These are phyloP conservation scores for Agrocybe praecox DNA, from an alignment of 768 basidiomycete genomes.

Conservation along the genomic window DNA sequence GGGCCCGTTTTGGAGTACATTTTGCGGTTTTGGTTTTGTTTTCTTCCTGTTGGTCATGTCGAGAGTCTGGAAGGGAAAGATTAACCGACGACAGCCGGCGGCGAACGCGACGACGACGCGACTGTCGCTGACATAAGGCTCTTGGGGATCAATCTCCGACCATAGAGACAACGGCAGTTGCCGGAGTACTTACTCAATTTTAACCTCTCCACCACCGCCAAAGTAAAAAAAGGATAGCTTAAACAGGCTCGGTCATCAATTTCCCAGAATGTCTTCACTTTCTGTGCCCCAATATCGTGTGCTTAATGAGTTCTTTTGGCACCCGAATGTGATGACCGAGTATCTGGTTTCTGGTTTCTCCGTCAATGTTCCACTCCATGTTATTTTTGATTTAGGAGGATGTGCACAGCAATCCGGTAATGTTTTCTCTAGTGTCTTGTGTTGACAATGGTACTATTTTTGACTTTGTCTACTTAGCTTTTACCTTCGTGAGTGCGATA, in stretches of 20 bases:
- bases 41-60: slow-evolving; percentile 19
- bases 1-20: slow-evolving; percentile 3
- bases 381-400: too few relatives aligned
- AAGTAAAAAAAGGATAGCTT: not conserved
- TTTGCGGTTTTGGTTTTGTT: slow-evolving; percentile 12
- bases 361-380: too few relatives aligned
- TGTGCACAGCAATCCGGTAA: too few relatives aligned
- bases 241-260: not conserved
- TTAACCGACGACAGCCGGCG: not conserved
- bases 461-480: not conserved
- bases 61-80: slow-evolving; percentile 10
- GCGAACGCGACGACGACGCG: not conserved
- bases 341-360: not conserved
- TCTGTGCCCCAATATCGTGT: not conserved
- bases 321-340: not conserved
- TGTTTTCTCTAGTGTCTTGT: too few relatives aligned
- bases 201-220: not conserved
- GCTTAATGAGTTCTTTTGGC: not conserved
- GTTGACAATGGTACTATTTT: not conserved
- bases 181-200: not conserved
- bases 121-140: slow-evolving; percentile 1
- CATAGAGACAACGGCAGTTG: not conserved
- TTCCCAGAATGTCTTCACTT: not conserved
- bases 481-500: not conserved
- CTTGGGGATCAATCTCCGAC: not conserved